Conservation (phyloP, 2,329 filamentous ascomycete genomes). For the Seiridium cupressi region DNA sequence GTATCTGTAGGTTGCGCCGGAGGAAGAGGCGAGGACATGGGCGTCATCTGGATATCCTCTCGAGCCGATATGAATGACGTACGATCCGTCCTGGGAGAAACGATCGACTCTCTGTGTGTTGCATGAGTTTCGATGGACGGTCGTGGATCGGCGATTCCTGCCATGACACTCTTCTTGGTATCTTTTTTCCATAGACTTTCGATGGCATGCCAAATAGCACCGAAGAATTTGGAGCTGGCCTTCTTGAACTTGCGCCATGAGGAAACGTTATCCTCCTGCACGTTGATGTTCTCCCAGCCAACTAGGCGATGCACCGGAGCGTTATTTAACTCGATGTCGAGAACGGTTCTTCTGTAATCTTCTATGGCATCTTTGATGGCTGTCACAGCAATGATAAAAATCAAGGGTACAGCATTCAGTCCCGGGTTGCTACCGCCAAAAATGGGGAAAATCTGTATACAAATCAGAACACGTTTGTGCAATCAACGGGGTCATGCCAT, state of each 20-base stretch:
- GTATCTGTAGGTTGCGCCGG: conserved; percentile 36
- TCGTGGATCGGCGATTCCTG: conserved; percentile 55
- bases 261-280: conserved; percentile 81
- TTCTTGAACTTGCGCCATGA: conserved; percentile 90
- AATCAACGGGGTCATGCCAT: not conserved
- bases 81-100: conserved; percentile 46
- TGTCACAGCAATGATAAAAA: conserved; percentile 86
- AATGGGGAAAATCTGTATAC: conserved; percentile 84
- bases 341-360: conserved; percentile 86
- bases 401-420: conserved; percentile 84
- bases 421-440: conserved; percentile 91
- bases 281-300: conserved; percentile 92
- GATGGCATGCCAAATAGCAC: conserved; percentile 49
- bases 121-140: conserved; percentile 64
- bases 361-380: conserved; percentile 94
- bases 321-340: conserved; percentile 95
- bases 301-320: conserved; percentile 87
- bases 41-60: conserved; percentile 91
- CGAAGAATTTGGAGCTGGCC: conserved; percentile 64
- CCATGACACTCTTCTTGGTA: conserved; percentile 47
- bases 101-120: conserved; percentile 51
- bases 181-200: conserved; percentile 47
- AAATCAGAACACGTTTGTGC: too few species aligned
- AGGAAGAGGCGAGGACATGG: conserved; percentile 74
- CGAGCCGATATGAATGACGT: conserved; percentile 53